Evolutionary conservation across 2,329 filamentous ascomycete species (phyloP), one percentile per base, ranked within the genome.

Genomic region (Hypocreales sp.): DNA sequence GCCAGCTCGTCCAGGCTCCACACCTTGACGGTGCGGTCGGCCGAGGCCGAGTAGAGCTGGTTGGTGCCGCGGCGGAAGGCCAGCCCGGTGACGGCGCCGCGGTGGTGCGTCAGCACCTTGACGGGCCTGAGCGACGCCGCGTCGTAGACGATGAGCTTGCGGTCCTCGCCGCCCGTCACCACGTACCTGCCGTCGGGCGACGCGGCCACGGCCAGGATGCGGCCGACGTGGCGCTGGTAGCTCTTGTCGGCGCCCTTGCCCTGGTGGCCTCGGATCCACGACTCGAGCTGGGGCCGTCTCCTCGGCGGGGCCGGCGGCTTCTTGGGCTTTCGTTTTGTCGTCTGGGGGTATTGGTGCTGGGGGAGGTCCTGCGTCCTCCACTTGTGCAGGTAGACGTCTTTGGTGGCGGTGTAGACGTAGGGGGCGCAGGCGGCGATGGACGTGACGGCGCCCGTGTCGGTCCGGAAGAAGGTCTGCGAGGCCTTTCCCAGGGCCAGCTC

Each of bases 1-100:
- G 87, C 83, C 35, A 93, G 65, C 48, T 92, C 84, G 40, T 93
- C 79, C 23, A 94, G 60, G 39, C 79, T 87, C 83, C 87, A 98
- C 18, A 92, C 79, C 53, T 95, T 95, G 47, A 98, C 78, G 3
- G 87, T 93, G 22, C 90, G 72, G 53, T 98, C 90, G 44, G 78
- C 80, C 29, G 82, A 90, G 31, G 79, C 78, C 4, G 83, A 92
- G 57, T 92, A 98, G 13, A 98, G 60, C 53, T 94, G 86, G 45
- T 94, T 92, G 11, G 80, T 86, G 26, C 79, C 81, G 35, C 81
- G 67, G 20, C 84, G 76, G 48, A 98, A 98, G 1, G 77, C 79
- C 12, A 98, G 60, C 1, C 78, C 77, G 6, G 80, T 87, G 27
- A 98, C 73, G 11, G 82, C 70, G 44, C 92, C 90, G 34, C 90